Base-by-base conservation (phyloP, 2,329 filamentous ascomycete genomes). In the Pseudogymnoascus sp. region DNA sequence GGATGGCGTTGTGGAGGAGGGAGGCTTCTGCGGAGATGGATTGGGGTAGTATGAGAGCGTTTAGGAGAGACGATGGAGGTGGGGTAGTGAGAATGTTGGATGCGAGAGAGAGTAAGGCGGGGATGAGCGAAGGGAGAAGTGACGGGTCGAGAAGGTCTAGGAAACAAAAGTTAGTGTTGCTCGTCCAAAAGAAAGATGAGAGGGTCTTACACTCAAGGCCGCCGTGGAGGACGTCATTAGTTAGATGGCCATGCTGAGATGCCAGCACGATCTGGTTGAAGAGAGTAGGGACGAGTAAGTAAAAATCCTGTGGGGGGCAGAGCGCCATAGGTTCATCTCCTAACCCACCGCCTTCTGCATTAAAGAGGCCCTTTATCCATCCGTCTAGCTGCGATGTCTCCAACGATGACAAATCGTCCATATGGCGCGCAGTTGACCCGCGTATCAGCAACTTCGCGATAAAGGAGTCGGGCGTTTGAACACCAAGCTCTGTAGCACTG, bases 301-400 rank as follows among this genome's bases (percentile, higher is more conserved):
- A 93, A 70, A 94, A 94, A 39, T 92, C 86, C 69, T 92, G 89
- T 1, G 90, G 90, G 1, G 87, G 85, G 67, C 90, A 94, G 1
- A 88, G 88, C 7, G 88, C 86, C 83, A 93, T 90, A 6, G 93
- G 77, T 62, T 93, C 90, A 68, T 94, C 90, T 6, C 85, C 85
- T 2, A 94, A 82, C 0, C 88, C 88, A 36, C 85, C 84, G 10
- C 84, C 82, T 67, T 92, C 89, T 6, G 82, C 84, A 65, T 90
- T 86, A 80, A 59, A 59, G 24, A 59, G 57, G 8, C 57, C 57
- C 36, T 59, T 59, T 31, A 59, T 84, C 89, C 89, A 92, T 35
- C 83, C 84, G 35, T 79, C 79, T 1, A 92, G 74, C 64, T 89
- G 84, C 6, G 57, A 37, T 9, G 57, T 37, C 68, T 92, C 87